Percentiles rank a stretch among this genome's conserved stretches.
These are phyloP conservation scores for Pseudocercospora vitis DNA, from an alignment of 2,329 filamentous ascomycete species.

Conservation along the genomic window DNA sequence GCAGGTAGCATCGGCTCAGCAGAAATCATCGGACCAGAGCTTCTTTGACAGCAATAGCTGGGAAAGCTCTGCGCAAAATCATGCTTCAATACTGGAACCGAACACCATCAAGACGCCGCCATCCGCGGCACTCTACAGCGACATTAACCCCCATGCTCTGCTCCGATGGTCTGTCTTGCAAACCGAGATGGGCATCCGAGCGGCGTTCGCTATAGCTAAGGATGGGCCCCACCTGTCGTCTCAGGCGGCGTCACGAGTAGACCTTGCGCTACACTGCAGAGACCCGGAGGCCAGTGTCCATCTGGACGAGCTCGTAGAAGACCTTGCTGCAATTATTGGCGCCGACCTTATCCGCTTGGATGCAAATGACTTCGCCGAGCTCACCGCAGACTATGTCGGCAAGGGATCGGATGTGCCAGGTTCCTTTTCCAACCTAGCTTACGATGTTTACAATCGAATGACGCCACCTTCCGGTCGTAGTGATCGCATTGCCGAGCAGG, in stretches of 20 bases:
- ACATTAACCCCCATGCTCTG: constrained; percentile 22
- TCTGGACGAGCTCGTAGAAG: constrained; percentile 62
- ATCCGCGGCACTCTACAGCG: constrained; percentile 15
- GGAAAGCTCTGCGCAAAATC: not conserved
- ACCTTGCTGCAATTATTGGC: constrained; percentile 59
- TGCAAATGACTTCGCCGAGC: constrained; percentile 67
- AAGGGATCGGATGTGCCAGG: constrained; percentile 52
- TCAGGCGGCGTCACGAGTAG: constrained; percentile 32
- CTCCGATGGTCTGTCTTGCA: constrained; percentile 31
- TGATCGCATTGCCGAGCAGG: constrained; percentile 15
- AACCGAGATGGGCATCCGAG: constrained; percentile 31
- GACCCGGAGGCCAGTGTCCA: constrained; percentile 52
- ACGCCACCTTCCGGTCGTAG: constrained; percentile 30
- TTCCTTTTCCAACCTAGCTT: constrained; percentile 49
- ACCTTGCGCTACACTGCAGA: constrained; percentile 53
- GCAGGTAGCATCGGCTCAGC: not conserved
- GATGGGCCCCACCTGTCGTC: constrained; percentile 20
- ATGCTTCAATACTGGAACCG: not conserved
- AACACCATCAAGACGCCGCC: constrained; percentile 4
- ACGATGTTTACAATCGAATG: constrained; percentile 54
- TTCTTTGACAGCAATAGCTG: constrained; percentile 27
- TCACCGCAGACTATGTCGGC: constrained; percentile 69
- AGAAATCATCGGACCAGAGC: constrained; percentile 22
- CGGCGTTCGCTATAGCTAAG: constrained; percentile 25
- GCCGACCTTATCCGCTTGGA: constrained; percentile 69